These are phyloP conservation scores for Osmanthus fragrans DNA, from an alignment of 257 asterid species.

Conservation along the genomic window DNA sequence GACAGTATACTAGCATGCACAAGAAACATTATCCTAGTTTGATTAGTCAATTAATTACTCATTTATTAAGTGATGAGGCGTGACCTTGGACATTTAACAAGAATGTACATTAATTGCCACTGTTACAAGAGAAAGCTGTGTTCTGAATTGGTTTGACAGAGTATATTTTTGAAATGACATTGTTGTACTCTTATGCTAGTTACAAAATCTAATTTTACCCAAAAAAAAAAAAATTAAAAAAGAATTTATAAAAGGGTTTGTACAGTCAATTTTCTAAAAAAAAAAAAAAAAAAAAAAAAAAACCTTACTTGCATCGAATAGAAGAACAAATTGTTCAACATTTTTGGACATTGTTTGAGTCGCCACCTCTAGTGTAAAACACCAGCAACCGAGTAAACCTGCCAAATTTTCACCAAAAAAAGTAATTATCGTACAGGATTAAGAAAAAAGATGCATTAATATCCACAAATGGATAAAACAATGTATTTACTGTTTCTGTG, in stretches of 20 bases:
- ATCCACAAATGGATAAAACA: constrained; percentile 2
- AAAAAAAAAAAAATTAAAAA: neutral
- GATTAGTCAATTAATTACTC: constrained; percentile 28
- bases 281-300: neutral
- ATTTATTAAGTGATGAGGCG: constrained; percentile 54
- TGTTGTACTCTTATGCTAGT: neutral
- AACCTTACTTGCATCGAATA: constrained; percentile 84
- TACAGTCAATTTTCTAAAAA: neutral
- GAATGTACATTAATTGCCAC: constrained; percentile 51
- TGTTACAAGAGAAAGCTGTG: constrained; percentile 42
- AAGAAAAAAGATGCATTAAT: neutral
- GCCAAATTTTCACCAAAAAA: neutral
- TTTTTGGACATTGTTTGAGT: constrained; percentile 75
- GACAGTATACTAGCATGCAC: neutral
- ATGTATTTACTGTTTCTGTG: constrained; percentile 69
- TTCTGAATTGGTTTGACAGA: constrained; percentile 47
- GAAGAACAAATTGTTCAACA: constrained; percentile 74
- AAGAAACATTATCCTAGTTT: constrained; percentile 15
- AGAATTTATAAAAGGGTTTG: neutral
- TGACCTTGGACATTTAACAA: constrained; percentile 54
- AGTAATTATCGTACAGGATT: no score
- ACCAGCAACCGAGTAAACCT: constrained; percentile 80
- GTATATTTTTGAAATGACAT: constrained; percentile 9
- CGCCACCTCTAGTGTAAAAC: constrained; percentile 89
- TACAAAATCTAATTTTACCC: neutral